Evolutionary conservation across 1,284 basidiomycete species (phyloP).

Genomic region (Psilocybe mexicana): DNA sequence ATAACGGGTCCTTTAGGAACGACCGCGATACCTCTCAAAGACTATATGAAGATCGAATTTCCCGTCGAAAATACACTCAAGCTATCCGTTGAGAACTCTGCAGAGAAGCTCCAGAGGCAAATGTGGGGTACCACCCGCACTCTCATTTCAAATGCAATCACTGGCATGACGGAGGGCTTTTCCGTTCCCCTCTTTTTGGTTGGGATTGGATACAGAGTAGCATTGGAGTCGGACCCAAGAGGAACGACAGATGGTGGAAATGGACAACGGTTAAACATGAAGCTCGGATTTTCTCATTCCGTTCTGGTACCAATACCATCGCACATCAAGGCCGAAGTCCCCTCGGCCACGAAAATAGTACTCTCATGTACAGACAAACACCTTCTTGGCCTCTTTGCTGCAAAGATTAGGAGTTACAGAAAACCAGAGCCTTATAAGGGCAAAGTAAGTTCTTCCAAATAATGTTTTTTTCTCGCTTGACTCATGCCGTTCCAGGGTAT

Average conservation of each 20-base stretch:
- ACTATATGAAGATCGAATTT: slow-evolving; percentile 67
- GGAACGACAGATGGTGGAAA: slow-evolving; percentile 56
- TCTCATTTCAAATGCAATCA: slow-evolving; percentile 86
- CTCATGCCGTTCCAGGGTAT: slow-evolving; percentile 63
- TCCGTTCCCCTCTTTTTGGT: slow-evolving; percentile 83
- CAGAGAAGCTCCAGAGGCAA: slow-evolving; percentile 75
- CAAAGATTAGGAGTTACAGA: slow-evolving; percentile 81
- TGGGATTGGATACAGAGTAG: slow-evolving; percentile 93
- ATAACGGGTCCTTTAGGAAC: slow-evolving; percentile 80
- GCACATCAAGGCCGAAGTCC: slow-evolving; percentile 77
- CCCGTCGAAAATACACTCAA: slow-evolving; percentile 49
- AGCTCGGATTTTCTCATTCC: slow-evolving; percentile 90
- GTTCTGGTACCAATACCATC: slow-evolving; percentile 82
- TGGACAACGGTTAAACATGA: slow-evolving; percentile 77
- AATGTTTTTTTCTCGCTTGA: slow-evolving; percentile 5
- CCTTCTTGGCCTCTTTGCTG: slow-evolving; percentile 84
- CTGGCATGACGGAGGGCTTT: slow-evolving; percentile 90
- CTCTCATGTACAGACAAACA: slow-evolving; percentile 75
- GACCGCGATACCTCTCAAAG: slow-evolving; percentile 66
- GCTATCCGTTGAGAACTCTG: slow-evolving; percentile 73
- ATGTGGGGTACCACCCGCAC: slow-evolving; percentile 95
- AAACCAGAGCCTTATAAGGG: slow-evolving; percentile 98
- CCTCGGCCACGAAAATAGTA: slow-evolving; percentile 68
- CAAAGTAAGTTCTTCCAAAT: slow-evolving; percentile 61
- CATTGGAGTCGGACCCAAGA: slow-evolving; percentile 84